phyloP scores from a whole-genome alignment of 139 green algal species.

The Chlorella sp. region DNA sequence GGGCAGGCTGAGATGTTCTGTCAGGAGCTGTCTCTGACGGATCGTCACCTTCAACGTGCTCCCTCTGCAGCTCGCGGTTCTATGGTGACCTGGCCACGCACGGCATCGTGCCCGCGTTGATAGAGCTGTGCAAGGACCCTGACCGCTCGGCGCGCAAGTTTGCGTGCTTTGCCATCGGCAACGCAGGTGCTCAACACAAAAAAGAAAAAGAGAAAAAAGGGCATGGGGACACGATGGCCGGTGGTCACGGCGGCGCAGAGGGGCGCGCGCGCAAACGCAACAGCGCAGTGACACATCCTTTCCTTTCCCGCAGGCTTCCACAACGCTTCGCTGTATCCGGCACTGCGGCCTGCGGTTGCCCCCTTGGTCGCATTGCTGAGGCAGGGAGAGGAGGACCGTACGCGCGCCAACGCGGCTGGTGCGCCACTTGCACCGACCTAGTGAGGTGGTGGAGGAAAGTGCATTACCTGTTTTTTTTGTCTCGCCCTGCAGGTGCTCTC shows the following conservation, averaged over 20 bases:
- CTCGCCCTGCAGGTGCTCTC: too few relatives aligned
- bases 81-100: conserved; percentile 73
- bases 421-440: too few relatives aligned
- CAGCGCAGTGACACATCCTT: background rate
- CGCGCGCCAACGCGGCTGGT: conserved; percentile 90
- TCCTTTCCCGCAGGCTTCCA: conserved; percentile 77
- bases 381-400: conserved; percentile 86
- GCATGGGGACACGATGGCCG: too few relatives aligned
- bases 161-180: conserved; percentile 97
- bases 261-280: too few relatives aligned
- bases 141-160: conserved; percentile 93
- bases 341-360: conserved; percentile 68
- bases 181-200: conserved; percentile 77
- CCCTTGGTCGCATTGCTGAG: conserved; percentile 77
- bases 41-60: conserved; percentile 63
- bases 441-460: too few relatives aligned
- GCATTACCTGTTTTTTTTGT: too few relatives aligned
- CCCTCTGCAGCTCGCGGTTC: conserved; percentile 80
- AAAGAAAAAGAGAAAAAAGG: too few relatives aligned
- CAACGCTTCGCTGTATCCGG: conserved; percentile 80
- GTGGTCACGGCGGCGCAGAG: too few relatives aligned
- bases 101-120: conserved; percentile 74
- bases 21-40: conserved; percentile 47
- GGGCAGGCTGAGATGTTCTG: conserved; percentile 64
- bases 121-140: conserved; percentile 80